phyloP scores from a whole-genome alignment of 164 flowering plant species.

The Platanus orientalis region DNA sequence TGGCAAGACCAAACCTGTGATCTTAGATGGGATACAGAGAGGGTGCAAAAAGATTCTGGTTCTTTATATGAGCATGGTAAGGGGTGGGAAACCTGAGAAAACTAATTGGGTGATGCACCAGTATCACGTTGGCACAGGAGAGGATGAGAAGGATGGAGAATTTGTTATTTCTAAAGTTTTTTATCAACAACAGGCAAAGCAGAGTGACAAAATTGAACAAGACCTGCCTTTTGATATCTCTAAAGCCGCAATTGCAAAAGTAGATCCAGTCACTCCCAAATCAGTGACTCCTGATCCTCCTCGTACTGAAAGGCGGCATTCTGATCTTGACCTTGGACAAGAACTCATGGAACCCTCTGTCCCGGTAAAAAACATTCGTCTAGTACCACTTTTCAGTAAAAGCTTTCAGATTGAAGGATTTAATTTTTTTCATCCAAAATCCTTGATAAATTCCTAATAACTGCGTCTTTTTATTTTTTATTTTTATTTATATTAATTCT shows the following conservation, averaged over 20 bases:
- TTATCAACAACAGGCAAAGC: constrained; percentile 66
- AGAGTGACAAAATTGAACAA: constrained; percentile 48
- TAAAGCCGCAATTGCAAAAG: constrained; percentile 31
- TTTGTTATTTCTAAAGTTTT: constrained; percentile 83
- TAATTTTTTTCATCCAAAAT: no score
- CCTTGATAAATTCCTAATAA: no score
- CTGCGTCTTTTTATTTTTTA: no score
- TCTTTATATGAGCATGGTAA: constrained; percentile 49
- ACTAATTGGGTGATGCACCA: constrained; percentile 99
- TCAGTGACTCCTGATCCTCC: constrained; percentile 73
- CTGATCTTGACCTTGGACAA: constrained; percentile 21
- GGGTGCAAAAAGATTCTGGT: constrained; percentile 98
- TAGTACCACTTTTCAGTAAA: not conserved
- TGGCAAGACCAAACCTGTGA: constrained; percentile 89
- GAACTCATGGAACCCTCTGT: constrained; percentile 15
- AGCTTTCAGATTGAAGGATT: not conserved
- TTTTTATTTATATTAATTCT: not conserved
- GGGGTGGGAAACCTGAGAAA: constrained; percentile 78
- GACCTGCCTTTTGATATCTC: constrained; percentile 30
- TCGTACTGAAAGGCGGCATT: constrained; percentile 36
- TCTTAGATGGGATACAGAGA: constrained; percentile 63
- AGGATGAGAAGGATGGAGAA: constrained; percentile 83
- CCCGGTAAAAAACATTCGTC: constrained; percentile 31
- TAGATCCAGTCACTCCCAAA: constrained; percentile 71
- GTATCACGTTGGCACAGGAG: constrained; percentile 85